These are phyloP conservation scores for Fusarium virguliforme DNA, from an alignment of 2,329 filamentous ascomycete genomes.

Conservation along the genomic window DNA sequence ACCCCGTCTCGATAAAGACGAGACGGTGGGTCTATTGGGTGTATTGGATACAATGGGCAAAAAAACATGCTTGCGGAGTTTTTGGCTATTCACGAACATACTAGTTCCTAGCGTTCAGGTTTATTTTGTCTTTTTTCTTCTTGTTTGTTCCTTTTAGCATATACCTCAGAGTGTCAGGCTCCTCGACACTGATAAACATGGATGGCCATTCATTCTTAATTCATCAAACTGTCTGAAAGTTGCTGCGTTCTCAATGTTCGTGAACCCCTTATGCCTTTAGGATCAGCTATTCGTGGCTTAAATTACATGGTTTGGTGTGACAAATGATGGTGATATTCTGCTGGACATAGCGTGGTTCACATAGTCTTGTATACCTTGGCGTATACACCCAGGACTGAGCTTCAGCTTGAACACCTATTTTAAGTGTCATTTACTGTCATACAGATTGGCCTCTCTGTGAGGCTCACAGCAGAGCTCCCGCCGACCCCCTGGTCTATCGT, in stretches of 20 bases:
- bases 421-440: background rate
- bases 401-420: background rate
- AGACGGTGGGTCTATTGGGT: constrained; percentile 43
- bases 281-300: background rate
- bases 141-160: constrained; percentile 9
- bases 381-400: background rate
- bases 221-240: background rate
- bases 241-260: background rate
- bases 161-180: constrained; percentile 27
- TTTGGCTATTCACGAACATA: constrained; percentile 43
- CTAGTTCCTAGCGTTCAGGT: constrained; percentile 48
- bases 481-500: background rate
- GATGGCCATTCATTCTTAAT: constrained; percentile 38
- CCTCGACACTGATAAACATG: constrained; percentile 27
- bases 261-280: background rate
- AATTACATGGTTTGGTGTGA: background rate
- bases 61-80: constrained; percentile 50
- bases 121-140: constrained; percentile 28
- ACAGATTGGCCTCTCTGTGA: background rate
- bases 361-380: background rate
- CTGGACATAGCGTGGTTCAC: background rate
- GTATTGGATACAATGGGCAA: constrained; percentile 48
- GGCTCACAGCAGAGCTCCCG: background rate
- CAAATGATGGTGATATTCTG: background rate
- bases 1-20: constrained; percentile 35